Percentiles rank a stretch among this genome's conserved stretches.
These are phyloP conservation scores for Rhynchosporium graminicola DNA, from an alignment of 2,329 filamentous ascomycete genomes.

Conservation along the genomic window DNA sequence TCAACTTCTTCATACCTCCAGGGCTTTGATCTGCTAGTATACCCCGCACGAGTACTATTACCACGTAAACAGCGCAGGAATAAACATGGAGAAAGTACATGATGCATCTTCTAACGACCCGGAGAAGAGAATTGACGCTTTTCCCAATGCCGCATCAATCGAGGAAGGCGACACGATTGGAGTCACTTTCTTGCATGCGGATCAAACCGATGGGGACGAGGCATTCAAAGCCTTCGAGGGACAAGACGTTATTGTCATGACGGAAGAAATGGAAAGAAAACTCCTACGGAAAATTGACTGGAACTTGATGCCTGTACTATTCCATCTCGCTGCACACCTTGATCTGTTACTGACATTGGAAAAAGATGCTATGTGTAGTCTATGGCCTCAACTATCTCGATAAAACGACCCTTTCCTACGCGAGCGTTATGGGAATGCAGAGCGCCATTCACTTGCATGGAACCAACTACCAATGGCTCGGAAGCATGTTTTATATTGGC, in stretches of 20 bases:
- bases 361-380: constrained; percentile 53
- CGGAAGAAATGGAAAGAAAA: constrained; percentile 44
- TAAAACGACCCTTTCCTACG: constrained; percentile 51
- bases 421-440: constrained; percentile 51
- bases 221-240: constrained; percentile 46
- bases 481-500: constrained; percentile 50
- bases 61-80: neutral
- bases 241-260: constrained; percentile 43
- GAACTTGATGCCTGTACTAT: constrained; percentile 46
- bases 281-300: constrained; percentile 50
- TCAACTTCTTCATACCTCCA: too few species aligned
- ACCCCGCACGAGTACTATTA: neutral
- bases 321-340: neutral
- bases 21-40: too few species aligned
- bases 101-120: constrained; percentile 25
- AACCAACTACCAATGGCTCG: constrained; percentile 50
- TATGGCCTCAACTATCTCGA: constrained; percentile 59
- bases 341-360: neutral
- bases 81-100: constrained; percentile 23
- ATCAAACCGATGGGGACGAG: constrained; percentile 46
- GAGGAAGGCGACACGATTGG: constrained; percentile 29
- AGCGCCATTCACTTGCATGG: constrained; percentile 44
- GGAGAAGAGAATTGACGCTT: constrained; percentile 23
- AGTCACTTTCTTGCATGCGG: constrained; percentile 41
- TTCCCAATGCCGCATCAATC: constrained; percentile 25